Base-by-base conservation (phyloP, 2,329 filamentous ascomycete genomes). In the Chaetomium globosum region DNA sequence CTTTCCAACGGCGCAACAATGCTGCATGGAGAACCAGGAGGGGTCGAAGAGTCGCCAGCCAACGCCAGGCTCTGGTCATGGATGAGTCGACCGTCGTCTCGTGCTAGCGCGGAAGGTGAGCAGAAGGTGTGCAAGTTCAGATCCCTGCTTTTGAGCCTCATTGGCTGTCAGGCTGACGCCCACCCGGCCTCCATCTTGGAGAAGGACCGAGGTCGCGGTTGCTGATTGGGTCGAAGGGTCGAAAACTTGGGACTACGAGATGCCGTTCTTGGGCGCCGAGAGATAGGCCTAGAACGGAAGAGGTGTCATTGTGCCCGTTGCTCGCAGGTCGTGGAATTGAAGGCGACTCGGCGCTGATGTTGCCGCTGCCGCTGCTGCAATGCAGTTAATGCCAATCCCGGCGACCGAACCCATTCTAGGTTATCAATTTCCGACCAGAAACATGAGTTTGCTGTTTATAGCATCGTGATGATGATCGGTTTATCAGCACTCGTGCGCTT, bases 21-120 rank as follows among this genome's bases (percentile, higher is more conserved):
- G 66, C 63, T 64, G 62, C 60, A 65, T 63, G 64, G 65, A 56
- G 53, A 36, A n/a, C 31, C 31, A n/a, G n/a, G 59, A 66, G 63
- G 63, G 66, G 60, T 49, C 31, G 62, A 46, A 4, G 21, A 43
- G 36, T 58, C 33, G 52, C 55, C 62, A 64, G 56, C 62, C 63
- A 67, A 68, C 63, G 54, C 60, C 65, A 71, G 65, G 59, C 67
- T 69, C 64, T 68, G 59, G 68, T 67, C 66, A 69, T 68, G 68
- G 69, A 70, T 68, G 66, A 56, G 61, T 64, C 55, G 31, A 48
- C 30, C 65, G 65, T 57, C 54, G 63, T 65, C 64, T 70, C 68
- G 68, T 70, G 67, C 68, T 72, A 72, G 71, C 69, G 70, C 65
- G 43, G 65, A 71, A 71, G 71, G 70, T 71, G 69, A 70, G 68